A percentile compares a stretch with the other conserved stretches of the same genome.
phyloP scores from a whole-genome alignment of 1,284 basidiomycete genomes.

The Calocybe gambosa region DNA sequence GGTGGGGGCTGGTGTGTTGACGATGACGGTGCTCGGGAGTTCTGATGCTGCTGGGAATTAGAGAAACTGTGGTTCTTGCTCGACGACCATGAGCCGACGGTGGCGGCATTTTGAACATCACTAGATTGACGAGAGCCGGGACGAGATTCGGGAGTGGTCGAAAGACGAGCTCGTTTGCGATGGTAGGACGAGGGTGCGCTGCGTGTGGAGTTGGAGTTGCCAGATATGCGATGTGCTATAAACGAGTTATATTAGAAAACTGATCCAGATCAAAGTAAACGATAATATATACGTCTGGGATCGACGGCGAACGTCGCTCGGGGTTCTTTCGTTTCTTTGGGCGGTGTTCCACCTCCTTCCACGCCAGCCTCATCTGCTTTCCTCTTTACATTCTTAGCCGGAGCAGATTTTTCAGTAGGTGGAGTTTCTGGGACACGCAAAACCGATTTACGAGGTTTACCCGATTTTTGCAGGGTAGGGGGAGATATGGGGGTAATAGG shows the following conservation, averaged over 20 bases:
- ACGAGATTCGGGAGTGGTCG: constrained; percentile 37
- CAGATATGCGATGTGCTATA: constrained; percentile 39
- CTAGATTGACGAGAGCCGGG: constrained; percentile 27
- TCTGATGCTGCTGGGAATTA: constrained; percentile 16
- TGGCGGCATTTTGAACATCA: constrained; percentile 30
- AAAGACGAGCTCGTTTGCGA: constrained; percentile 61
- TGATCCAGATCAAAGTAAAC: constrained; percentile 3
- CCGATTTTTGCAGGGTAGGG: constrained; percentile 22
- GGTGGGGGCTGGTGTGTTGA: constrained; percentile 21
- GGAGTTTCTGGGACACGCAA: constrained; percentile 22
- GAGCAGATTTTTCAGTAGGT: constrained; percentile 27
- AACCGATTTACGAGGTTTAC: constrained; percentile 22
- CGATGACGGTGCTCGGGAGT: constrained; percentile 12
- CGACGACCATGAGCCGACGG: constrained; percentile 45
- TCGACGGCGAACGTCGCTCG: constrained; percentile 41
- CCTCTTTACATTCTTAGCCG: constrained; percentile 35
- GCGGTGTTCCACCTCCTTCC: constrained; percentile 36
- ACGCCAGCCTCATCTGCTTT: constrained; percentile 43
- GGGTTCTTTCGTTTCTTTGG: constrained; percentile 35
- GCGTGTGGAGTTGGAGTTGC: constrained; percentile 35
- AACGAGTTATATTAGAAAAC: neutral
- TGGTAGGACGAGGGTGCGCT: constrained; percentile 61
- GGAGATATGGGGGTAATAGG: constrained; percentile 24
- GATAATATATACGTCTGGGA: constrained; percentile 33
- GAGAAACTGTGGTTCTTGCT: constrained; percentile 36